Conservation (phyloP, 148 eudicot species). For the Linanthus parryae region DNA sequence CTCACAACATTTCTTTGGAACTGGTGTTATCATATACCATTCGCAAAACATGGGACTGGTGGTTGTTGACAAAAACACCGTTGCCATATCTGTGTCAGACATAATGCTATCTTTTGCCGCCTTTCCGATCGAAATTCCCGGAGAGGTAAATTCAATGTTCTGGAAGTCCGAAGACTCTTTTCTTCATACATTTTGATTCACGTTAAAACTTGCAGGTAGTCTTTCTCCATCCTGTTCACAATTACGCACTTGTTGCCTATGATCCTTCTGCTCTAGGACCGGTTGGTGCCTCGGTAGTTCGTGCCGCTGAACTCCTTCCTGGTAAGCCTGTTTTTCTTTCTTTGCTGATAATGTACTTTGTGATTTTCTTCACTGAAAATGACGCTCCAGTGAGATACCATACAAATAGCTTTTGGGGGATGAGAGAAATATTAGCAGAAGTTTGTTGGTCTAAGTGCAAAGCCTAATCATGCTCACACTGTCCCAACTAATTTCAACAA, state of each 20-base stretch:
- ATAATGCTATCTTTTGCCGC: conserved; percentile 96
- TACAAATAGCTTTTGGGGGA: too few relatives aligned
- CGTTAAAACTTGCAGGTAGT: conserved; percentile 76
- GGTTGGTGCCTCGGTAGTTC: conserved; percentile 72
- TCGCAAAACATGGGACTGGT: conserved; percentile 81
- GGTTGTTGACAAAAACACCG: conserved; percentile 95
- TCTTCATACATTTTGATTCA: too few relatives aligned
- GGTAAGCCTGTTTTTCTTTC: too few relatives aligned
- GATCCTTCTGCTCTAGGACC: conserved; percentile 85
- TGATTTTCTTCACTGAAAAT: too few relatives aligned
- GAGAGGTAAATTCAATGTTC: conserved; percentile 48
- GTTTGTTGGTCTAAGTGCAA: too few relatives aligned
- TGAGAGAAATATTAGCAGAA: too few relatives aligned
- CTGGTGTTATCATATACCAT: conserved; percentile 86
- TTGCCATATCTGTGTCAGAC: conserved; percentile 83
- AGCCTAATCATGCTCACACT: too few relatives aligned
- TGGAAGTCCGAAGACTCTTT: background rate
- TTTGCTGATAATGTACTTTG: too few relatives aligned
- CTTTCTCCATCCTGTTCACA: conserved; percentile 94
- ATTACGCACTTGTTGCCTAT: conserved; percentile 91
- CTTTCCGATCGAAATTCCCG: conserved; percentile 91
- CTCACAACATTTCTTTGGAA: conserved; percentile 87
- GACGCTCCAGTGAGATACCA: too few relatives aligned
- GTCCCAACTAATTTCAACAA: too few relatives aligned
- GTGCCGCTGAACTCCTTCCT: conserved; percentile 93